Evolutionary conservation across 768 basidiomycete genomes (phyloP).

Genomic region (Leucosporidium yakuticum): DNA sequence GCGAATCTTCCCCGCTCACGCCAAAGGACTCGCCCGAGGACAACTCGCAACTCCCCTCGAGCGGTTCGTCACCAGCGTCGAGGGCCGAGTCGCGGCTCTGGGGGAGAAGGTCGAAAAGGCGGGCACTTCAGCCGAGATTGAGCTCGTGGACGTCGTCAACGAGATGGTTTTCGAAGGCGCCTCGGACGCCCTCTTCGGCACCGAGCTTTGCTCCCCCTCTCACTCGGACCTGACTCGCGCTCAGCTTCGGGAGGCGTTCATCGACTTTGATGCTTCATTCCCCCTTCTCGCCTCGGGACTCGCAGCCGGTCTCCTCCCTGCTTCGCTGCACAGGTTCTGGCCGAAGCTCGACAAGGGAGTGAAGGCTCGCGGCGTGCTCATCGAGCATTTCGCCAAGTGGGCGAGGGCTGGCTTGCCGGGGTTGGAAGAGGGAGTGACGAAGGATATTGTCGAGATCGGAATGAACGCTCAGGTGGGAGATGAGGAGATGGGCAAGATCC

Average conservation of each 20-base stretch:
- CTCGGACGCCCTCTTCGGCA: slow-evolving; percentile 21
- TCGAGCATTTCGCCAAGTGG: slow-evolving; percentile 11
- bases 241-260: slow-evolving; percentile 13
- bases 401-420: slow-evolving; percentile 19
- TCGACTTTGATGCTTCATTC: slow-evolving; percentile 27
- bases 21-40: slow-evolving; percentile 16
- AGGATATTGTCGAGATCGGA: slow-evolving; percentile 19
- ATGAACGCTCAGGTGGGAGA: not conserved
- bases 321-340: not conserved
- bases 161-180: slow-evolving; percentile 21
- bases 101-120: slow-evolving; percentile 4
- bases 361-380: not conserved
- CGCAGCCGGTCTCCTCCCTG: slow-evolving; percentile 8
- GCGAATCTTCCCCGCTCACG: slow-evolving; percentile 24
- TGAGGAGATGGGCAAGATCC: slow-evolving; percentile 9
- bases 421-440: slow-evolving; percentile 25
- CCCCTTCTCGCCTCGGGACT: slow-evolving; percentile 30
- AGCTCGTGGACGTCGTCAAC: slow-evolving; percentile 11
- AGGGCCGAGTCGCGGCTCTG: not conserved
- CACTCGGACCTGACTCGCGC: not conserved
- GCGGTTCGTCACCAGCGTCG: slow-evolving; percentile 12
- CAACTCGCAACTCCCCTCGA: slow-evolving; percentile 6
- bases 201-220: not conserved
- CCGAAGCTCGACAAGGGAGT: slow-evolving; percentile 14
- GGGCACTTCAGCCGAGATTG: not conserved